Conservation (phyloP, 164 flowering plant genomes). For the Protea cynaroides region DNA sequence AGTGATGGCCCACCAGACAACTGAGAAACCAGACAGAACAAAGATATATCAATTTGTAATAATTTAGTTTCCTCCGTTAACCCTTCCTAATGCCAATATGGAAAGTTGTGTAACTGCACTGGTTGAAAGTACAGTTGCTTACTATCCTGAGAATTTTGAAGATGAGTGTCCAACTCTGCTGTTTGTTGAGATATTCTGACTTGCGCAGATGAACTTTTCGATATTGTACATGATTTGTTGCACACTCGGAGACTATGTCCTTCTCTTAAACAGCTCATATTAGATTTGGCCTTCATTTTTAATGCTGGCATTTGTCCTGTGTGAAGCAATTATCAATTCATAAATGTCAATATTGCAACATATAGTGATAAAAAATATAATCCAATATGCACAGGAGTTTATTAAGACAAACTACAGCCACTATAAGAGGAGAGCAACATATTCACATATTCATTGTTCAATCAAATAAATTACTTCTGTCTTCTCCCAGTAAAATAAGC, state of each 20-base stretch:
- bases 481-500: too few relatives aligned
- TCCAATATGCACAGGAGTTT: too few relatives aligned
- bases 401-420: too few relatives aligned
- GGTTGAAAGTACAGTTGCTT: slow-evolving; percentile 2
- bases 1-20: not conserved
- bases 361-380: too few relatives aligned
- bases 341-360: too few relatives aligned
- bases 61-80: not conserved
- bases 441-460: too few relatives aligned
- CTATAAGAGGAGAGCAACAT: too few relatives aligned
- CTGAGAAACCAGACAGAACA: not conserved
- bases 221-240: slow-evolving; percentile 26
- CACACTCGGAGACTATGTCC: slow-evolving; percentile 22
- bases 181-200: slow-evolving; percentile 21
- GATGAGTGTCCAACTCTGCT: slow-evolving; percentile 11
- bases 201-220: slow-evolving; percentile 22
- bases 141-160: slow-evolving; percentile 16
- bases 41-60: not conserved
- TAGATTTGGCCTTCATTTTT: slow-evolving; percentile 28
- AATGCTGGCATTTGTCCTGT: slow-evolving; percentile 8
- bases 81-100: not conserved
- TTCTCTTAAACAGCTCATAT: slow-evolving; percentile 13
- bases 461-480: too few relatives aligned
- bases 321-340: too few relatives aligned
- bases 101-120: not conserved